Evolutionary conservation across 164 flowering plant genomes (phyloP).

Genomic region (Berberis thunbergii): DNA sequence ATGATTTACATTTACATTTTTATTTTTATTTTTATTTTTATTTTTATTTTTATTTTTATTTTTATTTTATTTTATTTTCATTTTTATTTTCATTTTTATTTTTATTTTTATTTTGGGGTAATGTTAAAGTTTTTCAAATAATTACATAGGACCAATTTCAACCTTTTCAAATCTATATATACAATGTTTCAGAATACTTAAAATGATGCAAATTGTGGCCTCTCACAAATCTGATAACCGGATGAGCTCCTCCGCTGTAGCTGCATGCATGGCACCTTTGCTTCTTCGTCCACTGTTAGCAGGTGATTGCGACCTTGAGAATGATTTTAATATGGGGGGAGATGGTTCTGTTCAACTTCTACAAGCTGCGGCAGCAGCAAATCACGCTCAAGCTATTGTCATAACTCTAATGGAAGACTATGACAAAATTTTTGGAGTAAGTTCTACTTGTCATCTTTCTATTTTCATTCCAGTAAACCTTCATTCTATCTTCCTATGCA

Average conservation of each 20-base stretch:
- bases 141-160: background rate
- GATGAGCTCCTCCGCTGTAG: constrained; percentile 93
- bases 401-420: constrained; percentile 84
- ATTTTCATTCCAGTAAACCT: constrained; percentile 1
- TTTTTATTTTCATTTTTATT: too few relatives aligned
- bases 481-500: background rate
- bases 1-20: background rate
- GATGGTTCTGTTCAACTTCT: constrained; percentile 91
- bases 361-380: constrained; percentile 99
- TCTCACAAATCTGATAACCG: constrained; percentile 67
- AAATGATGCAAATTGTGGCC: constrained; percentile 91
- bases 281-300: constrained; percentile 95
- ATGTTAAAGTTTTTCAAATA: background rate
- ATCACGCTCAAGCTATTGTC: constrained; percentile 95
- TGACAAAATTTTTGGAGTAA: constrained; percentile 77
- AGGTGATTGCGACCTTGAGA: constrained; percentile 83
- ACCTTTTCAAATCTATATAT: background rate
- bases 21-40: background rate
- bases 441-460: constrained; percentile 8
- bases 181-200: constrained; percentile 52
- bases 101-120: too few relatives aligned
- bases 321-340: constrained; percentile 70
- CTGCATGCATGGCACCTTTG: constrained; percentile 99
- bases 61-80: too few relatives aligned
- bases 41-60: too few relatives aligned